Percentiles rank a stretch among this genome's conserved stretches.
Evolutionary conservation across 805 yeast species (phyloP).

Genomic region (Sugiyamaella americana): DNA sequence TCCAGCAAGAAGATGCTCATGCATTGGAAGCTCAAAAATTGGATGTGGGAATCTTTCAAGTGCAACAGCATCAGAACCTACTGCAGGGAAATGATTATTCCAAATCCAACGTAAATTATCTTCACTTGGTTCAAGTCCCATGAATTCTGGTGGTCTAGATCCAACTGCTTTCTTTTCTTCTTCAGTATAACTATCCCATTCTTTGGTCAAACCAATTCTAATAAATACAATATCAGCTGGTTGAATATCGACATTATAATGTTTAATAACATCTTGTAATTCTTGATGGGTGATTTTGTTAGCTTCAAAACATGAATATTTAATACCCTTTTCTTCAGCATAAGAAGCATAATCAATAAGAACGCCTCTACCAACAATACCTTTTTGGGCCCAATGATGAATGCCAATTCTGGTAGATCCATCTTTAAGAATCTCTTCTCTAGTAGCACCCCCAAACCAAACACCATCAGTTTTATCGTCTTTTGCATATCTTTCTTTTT

Average conservation of each 20-base stretch:
- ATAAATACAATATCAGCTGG: constrained; percentile 31
- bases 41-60: constrained; percentile 25
- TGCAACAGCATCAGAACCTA: constrained; percentile 29
- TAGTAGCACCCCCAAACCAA: constrained; percentile 22
- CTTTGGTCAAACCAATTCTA: constrained; percentile 29
- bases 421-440: constrained; percentile 20
- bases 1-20: constrained; percentile 25
- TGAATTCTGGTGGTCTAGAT: constrained; percentile 3
- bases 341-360: constrained; percentile 30
- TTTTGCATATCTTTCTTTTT: constrained; percentile 2
- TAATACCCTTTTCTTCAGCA: constrained; percentile 26
- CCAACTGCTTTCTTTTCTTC: constrained; percentile 12
- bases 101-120: constrained; percentile 27
- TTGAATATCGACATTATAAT: constrained; percentile 24
- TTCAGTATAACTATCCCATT: constrained; percentile 22
- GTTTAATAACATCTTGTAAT: constrained; percentile 22
- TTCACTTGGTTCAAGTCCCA: constrained; percentile 27
- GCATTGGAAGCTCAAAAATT: constrained; percentile 16
- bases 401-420: constrained; percentile 18
- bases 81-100: constrained; percentile 28
- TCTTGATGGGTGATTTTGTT: constrained; percentile 25
- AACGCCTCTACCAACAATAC: constrained; percentile 34
- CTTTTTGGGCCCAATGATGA: constrained; percentile 27
- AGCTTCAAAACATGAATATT: constrained; percentile 25
- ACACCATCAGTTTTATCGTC: constrained; percentile 10